Conservation (phyloP, 139 green algal genomes). For the Micractinium conductrix region DNA sequence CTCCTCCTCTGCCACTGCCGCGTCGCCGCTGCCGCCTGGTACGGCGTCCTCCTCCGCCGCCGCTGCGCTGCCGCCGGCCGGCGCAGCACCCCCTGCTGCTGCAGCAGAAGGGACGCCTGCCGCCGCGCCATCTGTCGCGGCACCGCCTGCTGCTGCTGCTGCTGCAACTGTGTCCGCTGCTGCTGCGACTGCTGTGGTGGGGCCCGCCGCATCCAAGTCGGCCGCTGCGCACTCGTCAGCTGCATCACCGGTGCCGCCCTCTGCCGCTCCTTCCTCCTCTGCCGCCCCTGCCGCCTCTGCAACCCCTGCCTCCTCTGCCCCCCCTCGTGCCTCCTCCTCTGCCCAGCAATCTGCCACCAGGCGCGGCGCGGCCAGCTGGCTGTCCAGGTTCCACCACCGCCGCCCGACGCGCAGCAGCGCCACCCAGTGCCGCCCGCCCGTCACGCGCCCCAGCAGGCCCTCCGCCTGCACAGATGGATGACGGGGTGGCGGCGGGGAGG, state of each 20-base stretch:
- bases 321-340: neutral
- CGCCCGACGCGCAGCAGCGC: constrained; percentile 4
- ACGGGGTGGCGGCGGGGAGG: neutral
- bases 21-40: no score
- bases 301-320: neutral
- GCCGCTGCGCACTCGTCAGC: no score
- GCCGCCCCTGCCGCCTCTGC: neutral
- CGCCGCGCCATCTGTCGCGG: no score
- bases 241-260: neutral
- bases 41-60: neutral
- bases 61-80: neutral
- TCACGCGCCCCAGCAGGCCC: neutral
- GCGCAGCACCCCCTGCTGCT: neutral
- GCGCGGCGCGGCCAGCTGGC: constrained; percentile 38
- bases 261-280: neutral
- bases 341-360: constrained; percentile 4
- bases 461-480: neutral
- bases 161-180: neutral
- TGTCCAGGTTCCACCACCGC: constrained; percentile 64
- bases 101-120: no score
- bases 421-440: constrained; percentile 42
- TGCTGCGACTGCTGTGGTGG: neutral
- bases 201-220: neutral
- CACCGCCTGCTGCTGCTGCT: neutral
- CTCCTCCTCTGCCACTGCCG: neutral